A percentile compares a stretch with the other conserved stretches of the same genome.
phyloP scores from a whole-genome alignment of 805 yeast genomes.

The Cyberlindnera samutprakarnensis region DNA sequence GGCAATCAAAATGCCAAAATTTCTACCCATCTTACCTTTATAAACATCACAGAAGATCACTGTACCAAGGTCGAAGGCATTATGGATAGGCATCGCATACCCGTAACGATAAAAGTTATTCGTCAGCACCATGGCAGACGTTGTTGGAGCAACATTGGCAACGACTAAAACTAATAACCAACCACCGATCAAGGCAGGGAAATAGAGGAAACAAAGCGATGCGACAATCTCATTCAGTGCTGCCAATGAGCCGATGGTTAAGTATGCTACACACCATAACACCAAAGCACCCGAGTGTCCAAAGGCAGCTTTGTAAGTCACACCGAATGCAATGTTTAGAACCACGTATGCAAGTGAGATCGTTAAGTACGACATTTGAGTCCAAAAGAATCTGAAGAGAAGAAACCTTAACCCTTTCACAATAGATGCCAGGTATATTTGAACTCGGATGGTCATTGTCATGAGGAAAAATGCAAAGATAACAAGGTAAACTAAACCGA shows the following conservation, averaged over 20 bases:
- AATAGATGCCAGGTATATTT: constrained; percentile 39
- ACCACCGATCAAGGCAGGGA: constrained; percentile 62
- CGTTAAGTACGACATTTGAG: constrained; percentile 48
- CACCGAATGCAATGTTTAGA: constrained; percentile 62
- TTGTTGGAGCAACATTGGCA: constrained; percentile 60
- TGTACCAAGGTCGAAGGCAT: constrained; percentile 53
- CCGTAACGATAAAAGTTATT: constrained; percentile 57
- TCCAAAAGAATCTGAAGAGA: constrained; percentile 41
- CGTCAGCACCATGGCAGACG: constrained; percentile 53
- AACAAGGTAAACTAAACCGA: constrained; percentile 66
- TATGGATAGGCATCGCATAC: constrained; percentile 62
- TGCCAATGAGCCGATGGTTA: constrained; percentile 73
- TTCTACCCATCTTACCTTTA: constrained; percentile 50
- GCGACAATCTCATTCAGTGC: constrained; percentile 64
- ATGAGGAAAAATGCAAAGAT: constrained; percentile 69
- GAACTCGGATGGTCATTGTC: constrained; percentile 47
- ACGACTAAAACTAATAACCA: constrained; percentile 71
- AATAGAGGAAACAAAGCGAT: constrained; percentile 38
- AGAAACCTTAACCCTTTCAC: constrained; percentile 39
- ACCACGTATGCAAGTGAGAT: constrained; percentile 54
- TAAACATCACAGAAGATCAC: constrained; percentile 50
- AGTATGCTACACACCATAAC: constrained; percentile 60
- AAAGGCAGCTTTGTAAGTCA: constrained; percentile 46
- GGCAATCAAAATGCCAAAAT: constrained; percentile 49
- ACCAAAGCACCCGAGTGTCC: constrained; percentile 68